Conservation (phyloP, 2,329 filamentous ascomycete species). For the Dactylellina sp. region DNA sequence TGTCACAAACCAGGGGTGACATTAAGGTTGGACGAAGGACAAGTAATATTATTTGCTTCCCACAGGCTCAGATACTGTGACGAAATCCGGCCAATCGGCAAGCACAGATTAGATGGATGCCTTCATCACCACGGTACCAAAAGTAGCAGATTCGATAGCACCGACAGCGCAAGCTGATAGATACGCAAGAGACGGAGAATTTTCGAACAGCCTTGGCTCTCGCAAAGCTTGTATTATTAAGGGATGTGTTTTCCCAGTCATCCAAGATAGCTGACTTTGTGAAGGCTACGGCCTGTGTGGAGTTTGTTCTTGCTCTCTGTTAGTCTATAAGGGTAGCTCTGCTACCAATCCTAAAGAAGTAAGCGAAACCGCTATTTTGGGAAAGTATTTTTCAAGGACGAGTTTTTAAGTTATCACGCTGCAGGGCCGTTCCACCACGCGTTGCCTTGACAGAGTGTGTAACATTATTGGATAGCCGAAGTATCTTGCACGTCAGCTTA, state of each 20-base stretch:
- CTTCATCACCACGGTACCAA: conserved; percentile 19
- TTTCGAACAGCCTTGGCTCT: conserved; percentile 5
- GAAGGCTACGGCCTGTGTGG: conserved; percentile 61
- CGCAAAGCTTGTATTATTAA: conserved; percentile 5
- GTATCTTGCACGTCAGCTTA: no score
- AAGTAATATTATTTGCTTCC: conserved; percentile 63
- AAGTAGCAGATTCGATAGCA: not conserved
- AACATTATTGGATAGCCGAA: no score
- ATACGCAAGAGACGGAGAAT: conserved; percentile 25
- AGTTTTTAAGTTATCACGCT: no score
- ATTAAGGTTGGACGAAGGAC: no score
- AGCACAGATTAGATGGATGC: conserved; percentile 21
- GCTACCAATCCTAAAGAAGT: no score
- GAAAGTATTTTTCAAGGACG: no score
- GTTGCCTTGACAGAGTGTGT: no score
- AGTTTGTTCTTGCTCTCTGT: no score
- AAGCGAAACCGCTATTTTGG: no score
- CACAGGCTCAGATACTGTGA: conserved; percentile 64
- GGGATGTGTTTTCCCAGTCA: conserved; percentile 14
- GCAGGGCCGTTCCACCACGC: no score
- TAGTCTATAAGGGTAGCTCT: no score
- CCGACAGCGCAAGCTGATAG: conserved; percentile 31
- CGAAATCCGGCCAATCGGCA: conserved; percentile 22
- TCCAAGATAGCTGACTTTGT: conserved; percentile 61
- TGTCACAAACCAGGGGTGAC: no score